phyloP scores from a whole-genome alignment of 345 rosid genomes.

The Bruguiera sexangula region DNA sequence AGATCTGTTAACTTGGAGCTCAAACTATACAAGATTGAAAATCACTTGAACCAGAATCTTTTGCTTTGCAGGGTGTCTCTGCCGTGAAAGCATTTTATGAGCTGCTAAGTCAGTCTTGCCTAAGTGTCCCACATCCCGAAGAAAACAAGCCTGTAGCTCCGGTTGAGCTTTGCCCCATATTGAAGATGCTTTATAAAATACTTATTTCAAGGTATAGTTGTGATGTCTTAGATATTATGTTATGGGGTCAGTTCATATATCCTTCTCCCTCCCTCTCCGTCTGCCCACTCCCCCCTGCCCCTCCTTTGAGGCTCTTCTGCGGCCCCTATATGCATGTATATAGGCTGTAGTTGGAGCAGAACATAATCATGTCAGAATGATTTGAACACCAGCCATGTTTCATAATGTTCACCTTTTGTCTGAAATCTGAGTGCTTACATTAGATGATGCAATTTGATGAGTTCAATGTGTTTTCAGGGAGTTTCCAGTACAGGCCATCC shows the following conservation, averaged over 20 bases:
- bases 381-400: not conserved
- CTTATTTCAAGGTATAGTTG: constrained; percentile 14
- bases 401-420: not conserved
- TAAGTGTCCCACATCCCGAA: constrained; percentile 3
- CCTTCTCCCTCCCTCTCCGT: not conserved
- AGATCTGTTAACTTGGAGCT: too few relatives aligned
- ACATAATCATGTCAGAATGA: not conserved
- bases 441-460: constrained; percentile 6
- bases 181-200: constrained; percentile 1
- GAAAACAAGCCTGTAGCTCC: constrained; percentile 7
- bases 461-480: constrained; percentile 22
- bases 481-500: constrained; percentile 24
- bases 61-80: not conserved
- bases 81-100: constrained; percentile 4
- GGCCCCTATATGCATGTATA: too few relatives aligned
- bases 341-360: too few relatives aligned
- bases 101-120: not conserved
- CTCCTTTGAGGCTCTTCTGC: too few relatives aligned
- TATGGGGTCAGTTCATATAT: not conserved
- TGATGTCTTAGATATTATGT: not conserved
- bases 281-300: not conserved
- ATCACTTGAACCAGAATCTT: not conserved
- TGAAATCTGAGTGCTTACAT: not conserved
- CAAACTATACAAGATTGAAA: not conserved
- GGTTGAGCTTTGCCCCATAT: constrained; percentile 1